These are phyloP conservation scores for Chlamydomonas sp. DNA, from an alignment of 139 green algal species.

Conservation along the genomic window DNA sequence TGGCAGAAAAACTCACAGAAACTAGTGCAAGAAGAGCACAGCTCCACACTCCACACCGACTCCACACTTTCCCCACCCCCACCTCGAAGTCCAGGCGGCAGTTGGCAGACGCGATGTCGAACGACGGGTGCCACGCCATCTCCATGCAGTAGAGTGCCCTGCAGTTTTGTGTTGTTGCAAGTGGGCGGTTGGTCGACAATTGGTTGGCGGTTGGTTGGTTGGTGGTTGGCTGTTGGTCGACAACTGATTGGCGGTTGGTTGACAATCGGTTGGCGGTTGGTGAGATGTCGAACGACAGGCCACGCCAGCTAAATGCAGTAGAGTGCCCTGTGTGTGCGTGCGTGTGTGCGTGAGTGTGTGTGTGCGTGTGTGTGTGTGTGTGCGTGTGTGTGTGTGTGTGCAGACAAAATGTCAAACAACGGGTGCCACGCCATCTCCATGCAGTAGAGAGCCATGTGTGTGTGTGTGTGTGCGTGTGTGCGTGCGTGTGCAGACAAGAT, in stretches of 20 bases:
- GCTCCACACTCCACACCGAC: no score
- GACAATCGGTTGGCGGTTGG: neutral
- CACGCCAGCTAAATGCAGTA: no score
- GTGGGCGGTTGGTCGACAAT: neutral
- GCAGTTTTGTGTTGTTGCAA: neutral
- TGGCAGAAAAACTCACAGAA: no score
- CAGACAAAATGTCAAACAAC: constrained; percentile 59
- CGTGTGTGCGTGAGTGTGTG: neutral
- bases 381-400: constrained; percentile 6
- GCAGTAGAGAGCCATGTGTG: constrained; percentile 56
- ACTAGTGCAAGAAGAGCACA: no score
- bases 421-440: constrained; percentile 79
- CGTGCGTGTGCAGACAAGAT: constrained; percentile 29
- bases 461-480: neutral
- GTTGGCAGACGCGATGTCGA: constrained; percentile 51
- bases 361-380: neutral
- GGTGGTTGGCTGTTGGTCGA: neutral
- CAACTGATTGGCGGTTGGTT: no score
- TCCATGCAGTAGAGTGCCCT: constrained; percentile 76
- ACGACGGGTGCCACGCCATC: constrained; percentile 70
- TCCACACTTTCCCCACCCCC: no score
- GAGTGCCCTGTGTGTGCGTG: neutral
- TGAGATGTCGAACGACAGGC: no score
- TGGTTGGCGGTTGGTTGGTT: no score
- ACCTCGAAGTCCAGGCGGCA: constrained; percentile 54